These are phyloP conservation scores for Bruguiera parviflora DNA, from an alignment of 345 rosid genomes.

Conservation along the genomic window DNA sequence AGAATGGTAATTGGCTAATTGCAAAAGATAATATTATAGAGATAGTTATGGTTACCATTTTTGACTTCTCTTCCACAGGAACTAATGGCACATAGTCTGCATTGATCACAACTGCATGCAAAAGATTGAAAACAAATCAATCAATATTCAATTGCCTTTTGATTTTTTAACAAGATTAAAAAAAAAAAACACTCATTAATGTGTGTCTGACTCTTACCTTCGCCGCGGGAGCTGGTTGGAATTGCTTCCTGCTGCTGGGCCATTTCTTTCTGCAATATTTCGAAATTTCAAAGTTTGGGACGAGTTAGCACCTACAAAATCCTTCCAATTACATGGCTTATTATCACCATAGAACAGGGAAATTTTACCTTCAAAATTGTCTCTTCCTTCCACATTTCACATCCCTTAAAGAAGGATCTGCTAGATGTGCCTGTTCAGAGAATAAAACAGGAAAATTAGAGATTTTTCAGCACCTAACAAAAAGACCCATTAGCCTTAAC, in stretches of 20 bases:
- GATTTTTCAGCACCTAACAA: background rate
- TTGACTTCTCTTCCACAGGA: conserved; percentile 66
- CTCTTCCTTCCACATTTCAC: conserved; percentile 93
- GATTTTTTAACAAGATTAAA: background rate
- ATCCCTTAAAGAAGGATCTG: conserved; percentile 71
- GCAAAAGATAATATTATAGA: background rate
- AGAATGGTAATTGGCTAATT: background rate
- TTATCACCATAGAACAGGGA: too few species aligned
- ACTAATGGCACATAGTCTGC: conserved; percentile 66
- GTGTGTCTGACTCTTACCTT: conserved; percentile 47
- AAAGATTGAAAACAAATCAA: background rate
- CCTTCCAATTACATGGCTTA: background rate
- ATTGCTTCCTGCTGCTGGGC: conserved; percentile 39
- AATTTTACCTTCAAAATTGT: conserved; percentile 57
- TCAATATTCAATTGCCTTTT: background rate
- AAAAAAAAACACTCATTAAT: background rate
- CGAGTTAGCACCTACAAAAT: background rate
- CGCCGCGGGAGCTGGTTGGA: conserved; percentile 61
- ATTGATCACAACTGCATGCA: conserved; percentile 65
- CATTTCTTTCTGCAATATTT: conserved; percentile 60
- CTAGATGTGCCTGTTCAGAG: conserved; percentile 59
- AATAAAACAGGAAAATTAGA: background rate
- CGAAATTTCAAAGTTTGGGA: background rate
- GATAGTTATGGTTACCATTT: conserved; percentile 37
- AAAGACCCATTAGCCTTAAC: background rate